These are phyloP conservation scores for Aspergillus sp. DNA, from an alignment of 2,329 filamentous ascomycete species.

Conservation along the genomic window DNA sequence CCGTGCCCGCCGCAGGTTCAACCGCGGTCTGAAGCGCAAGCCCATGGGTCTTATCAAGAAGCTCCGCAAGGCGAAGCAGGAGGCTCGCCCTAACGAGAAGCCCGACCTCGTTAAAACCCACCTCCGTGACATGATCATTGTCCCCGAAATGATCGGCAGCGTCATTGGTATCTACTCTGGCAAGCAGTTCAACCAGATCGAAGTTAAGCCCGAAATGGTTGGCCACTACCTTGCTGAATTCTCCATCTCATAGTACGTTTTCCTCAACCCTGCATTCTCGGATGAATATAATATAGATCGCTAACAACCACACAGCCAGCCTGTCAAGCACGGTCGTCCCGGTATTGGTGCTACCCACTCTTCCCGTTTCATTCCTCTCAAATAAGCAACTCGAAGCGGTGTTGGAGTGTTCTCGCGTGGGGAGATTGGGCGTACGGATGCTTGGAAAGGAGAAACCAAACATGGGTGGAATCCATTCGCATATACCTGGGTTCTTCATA, in stretches of 20 bases:
- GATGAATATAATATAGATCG: not conserved
- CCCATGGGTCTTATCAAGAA: constrained; percentile 99
- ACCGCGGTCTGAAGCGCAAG: constrained; percentile 99
- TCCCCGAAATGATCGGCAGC: constrained; percentile 98
- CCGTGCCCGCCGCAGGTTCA: constrained; percentile 96
- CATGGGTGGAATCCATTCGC: constrained; percentile 28
- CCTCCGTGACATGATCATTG: constrained; percentile 99
- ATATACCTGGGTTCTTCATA: constrained; percentile 26
- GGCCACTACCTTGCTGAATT: constrained; percentile 99
- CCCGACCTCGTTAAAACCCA: constrained; percentile 98
- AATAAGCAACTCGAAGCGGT: constrained; percentile 57
- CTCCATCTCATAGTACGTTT: constrained; percentile 96
- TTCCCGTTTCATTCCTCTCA: constrained; percentile 99
- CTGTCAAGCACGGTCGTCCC: constrained; percentile 99
- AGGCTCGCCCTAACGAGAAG: constrained; percentile 99
- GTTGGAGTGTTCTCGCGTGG: constrained; percentile 27
- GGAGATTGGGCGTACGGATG: constrained; percentile 23
- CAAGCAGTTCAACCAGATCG: constrained; percentile 99
- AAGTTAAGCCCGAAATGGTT: constrained; percentile 99
- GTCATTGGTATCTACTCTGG: constrained; percentile 99
- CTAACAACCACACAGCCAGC: constrained; percentile 68
- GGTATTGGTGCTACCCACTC: constrained; percentile 99
- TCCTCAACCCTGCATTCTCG: not conserved
- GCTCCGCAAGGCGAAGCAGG: constrained; percentile 98
- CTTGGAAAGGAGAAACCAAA: constrained; percentile 29